A percentile compares a stretch with the other conserved stretches of the same genome.
These are phyloP conservation scores for Diaporthe nobilis DNA, from an alignment of 2,329 filamentous ascomycete species.

Conservation along the genomic window DNA sequence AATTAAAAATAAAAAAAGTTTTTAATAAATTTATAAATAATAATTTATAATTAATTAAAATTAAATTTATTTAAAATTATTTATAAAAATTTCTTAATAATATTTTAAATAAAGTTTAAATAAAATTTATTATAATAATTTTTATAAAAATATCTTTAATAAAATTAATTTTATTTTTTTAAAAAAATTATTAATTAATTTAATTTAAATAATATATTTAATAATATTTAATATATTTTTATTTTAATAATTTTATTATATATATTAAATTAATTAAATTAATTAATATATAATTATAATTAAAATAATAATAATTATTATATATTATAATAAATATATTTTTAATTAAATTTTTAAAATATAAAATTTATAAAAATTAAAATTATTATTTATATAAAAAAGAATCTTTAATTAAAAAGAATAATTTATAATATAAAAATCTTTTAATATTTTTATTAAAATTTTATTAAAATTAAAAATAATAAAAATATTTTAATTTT, in stretches of 20 bases:
- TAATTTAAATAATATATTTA: not conserved
- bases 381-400: not conserved
- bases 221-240: too few species aligned
- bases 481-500: not conserved
- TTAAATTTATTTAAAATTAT: too few species aligned
- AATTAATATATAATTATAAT: not conserved
- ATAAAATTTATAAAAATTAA: not conserved
- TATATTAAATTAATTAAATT: not conserved
- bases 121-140: too few species aligned
- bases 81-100: too few species aligned
- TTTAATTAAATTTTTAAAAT: not conserved
- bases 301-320: not conserved
- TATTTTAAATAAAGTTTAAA: too few species aligned
- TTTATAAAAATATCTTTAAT: too few species aligned
- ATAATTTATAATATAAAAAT: not conserved
- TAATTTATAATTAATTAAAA: not conserved
- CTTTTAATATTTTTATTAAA: not conserved
- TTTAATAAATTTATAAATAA: not conserved
- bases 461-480: not conserved
- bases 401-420: too few species aligned
- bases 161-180: too few species aligned
- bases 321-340: not conserved
- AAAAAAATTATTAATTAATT: not conserved
- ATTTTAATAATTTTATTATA: not conserved
- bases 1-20: not conserved